Evolutionary conservation across 2,329 filamentous ascomycete genomes (phyloP).

Genomic region (Diaporthe nobilis): DNA sequence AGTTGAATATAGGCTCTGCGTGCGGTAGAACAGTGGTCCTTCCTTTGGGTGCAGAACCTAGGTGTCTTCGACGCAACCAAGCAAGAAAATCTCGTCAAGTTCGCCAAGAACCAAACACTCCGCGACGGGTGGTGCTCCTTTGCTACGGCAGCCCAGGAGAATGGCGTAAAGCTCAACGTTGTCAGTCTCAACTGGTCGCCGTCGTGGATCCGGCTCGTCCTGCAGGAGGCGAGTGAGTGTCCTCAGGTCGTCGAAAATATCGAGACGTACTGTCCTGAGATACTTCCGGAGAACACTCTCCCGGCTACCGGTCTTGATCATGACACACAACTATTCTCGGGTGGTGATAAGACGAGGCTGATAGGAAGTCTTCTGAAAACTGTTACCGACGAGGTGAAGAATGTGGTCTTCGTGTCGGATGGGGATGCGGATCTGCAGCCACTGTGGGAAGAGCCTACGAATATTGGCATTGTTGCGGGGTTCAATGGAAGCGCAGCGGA

Average conservation of each 20-base stretch:
- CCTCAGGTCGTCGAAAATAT: not conserved
- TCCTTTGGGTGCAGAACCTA: conserved; percentile 21
- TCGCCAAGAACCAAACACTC: conserved; percentile 13
- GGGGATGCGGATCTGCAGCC: conserved; percentile 15
- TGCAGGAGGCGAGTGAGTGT: not conserved
- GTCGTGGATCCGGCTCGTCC: conserved; percentile 2
- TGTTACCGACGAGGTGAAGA: not conserved
- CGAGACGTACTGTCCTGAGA: conserved; percentile 16
- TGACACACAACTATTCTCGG: not conserved
- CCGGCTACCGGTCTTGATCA: not conserved
- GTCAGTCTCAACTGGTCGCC: conserved; percentile 27
- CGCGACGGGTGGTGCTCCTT: conserved; percentile 6
- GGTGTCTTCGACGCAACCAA: conserved; percentile 4
- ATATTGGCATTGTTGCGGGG: conserved; percentile 14
- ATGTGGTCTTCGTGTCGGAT: conserved; percentile 8
- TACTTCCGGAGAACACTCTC: not conserved
- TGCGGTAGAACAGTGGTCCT: conserved; percentile 16
- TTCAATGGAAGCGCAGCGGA: not conserved
- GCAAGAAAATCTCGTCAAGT: not conserved
- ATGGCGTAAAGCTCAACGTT: not conserved
- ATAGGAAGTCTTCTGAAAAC: not conserved
- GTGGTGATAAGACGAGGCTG: conserved; percentile 13
- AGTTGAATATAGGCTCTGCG: not conserved
- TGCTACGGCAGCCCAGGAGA: not conserved
- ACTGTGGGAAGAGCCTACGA: conserved; percentile 3